Evolutionary conservation across 148 eudicot genomes (phyloP).

Genomic region (Diospyros kaki): DNA sequence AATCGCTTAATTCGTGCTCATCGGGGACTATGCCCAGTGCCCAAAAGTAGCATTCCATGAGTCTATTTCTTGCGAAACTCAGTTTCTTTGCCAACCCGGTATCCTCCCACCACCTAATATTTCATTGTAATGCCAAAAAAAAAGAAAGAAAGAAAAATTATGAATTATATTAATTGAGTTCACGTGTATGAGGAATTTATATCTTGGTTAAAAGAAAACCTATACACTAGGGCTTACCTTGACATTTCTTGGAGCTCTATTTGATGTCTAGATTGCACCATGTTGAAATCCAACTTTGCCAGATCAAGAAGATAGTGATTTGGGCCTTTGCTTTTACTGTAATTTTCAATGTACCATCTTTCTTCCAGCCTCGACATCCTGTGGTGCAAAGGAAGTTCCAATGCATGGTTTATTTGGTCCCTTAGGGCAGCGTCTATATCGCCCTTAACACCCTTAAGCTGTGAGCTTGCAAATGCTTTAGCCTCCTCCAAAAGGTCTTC

Average conservation of each 20-base stretch:
- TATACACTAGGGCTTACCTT: constrained; percentile 4
- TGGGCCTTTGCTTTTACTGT: background rate
- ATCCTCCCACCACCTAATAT: constrained; percentile 20
- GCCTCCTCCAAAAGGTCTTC: constrained; percentile 31
- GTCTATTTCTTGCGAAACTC: constrained; percentile 20
- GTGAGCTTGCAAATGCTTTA: background rate
- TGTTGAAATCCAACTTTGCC: constrained; percentile 18
- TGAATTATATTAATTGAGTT: too few relatives aligned
- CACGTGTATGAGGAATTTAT: too few relatives aligned
- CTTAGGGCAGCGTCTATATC: background rate
- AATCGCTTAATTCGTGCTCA: constrained; percentile 5
- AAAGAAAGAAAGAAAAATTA: too few relatives aligned
- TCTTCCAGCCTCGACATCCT: constrained; percentile 12
- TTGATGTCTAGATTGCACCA: constrained; percentile 3
- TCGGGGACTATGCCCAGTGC: background rate
- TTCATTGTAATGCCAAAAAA: too few relatives aligned
- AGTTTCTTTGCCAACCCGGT: constrained; percentile 5
- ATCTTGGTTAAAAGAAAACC: too few relatives aligned
- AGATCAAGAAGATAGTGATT: constrained; percentile 13
- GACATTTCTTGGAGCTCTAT: constrained; percentile 22
- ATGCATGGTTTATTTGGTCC: background rate
- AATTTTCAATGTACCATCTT: constrained; percentile 3
- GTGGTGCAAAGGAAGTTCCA: constrained; percentile 17
- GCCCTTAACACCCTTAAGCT: background rate
- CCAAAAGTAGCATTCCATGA: constrained; percentile 11